These are phyloP conservation scores for Hypholoma sublateritium DNA, from an alignment of 768 basidiomycete species.

Conservation along the genomic window DNA sequence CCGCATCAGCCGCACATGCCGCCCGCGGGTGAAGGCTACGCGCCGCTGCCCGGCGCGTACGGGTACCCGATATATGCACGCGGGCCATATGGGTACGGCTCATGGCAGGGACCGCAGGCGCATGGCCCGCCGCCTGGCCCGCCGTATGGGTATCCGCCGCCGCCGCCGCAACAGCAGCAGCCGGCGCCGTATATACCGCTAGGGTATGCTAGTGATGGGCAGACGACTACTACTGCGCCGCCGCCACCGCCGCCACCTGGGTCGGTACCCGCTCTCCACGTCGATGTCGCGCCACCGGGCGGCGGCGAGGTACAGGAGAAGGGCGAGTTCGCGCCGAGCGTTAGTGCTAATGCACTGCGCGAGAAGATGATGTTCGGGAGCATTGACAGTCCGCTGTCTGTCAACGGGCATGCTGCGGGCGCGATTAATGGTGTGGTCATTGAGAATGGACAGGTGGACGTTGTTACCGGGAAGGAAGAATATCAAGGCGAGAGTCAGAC, in stretches of 20 bases:
- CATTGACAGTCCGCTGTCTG: conserved; percentile 24
- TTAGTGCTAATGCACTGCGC: not conserved
- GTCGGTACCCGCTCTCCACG: not conserved
- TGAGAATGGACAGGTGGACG: not conserved
- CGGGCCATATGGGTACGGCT: not conserved
- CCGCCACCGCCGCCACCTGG: not conserved
- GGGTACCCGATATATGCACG: conserved; percentile 3
- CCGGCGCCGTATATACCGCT: not conserved
- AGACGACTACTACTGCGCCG: not conserved
- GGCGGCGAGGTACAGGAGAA: not conserved
- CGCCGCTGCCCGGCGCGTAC: not conserved
- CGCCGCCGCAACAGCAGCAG: no score
- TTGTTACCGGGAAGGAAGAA: not conserved
- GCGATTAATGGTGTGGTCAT: not conserved
- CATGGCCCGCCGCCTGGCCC: not conserved
- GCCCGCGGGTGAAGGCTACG: not conserved
- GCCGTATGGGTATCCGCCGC: not conserved
- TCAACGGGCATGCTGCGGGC: not conserved
- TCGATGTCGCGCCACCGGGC: not conserved
- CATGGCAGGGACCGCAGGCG: not conserved
- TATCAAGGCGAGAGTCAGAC: not conserved
- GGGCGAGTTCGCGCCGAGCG: not conserved
- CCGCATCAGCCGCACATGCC: conserved; percentile 4
- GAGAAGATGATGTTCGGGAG: conserved; percentile 53
- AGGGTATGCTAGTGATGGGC: not conserved